Conservation (phyloP, 2,329 filamentous ascomycete species). For the Hypoxylon sp. region DNA sequence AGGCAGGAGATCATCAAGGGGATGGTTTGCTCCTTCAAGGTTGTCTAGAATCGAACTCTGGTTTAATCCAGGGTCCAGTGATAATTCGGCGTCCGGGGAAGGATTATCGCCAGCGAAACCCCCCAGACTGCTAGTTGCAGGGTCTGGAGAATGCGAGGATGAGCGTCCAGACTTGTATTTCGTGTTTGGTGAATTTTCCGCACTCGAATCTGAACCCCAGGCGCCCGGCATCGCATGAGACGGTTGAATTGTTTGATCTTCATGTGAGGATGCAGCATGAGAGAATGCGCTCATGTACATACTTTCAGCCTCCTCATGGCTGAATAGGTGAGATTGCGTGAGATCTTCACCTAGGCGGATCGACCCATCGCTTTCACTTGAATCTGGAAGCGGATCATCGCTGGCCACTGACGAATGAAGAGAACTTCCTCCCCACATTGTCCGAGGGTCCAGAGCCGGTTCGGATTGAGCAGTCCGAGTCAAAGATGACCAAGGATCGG, state of each 20-base stretch:
- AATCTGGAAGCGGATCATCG: constrained; percentile 22
- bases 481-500: constrained; percentile 50
- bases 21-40: constrained; percentile 41
- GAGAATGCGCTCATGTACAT: constrained; percentile 86
- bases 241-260: constrained; percentile 40
- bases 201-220: constrained; percentile 59
- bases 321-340: constrained; percentile 76
- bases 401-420: constrained; percentile 22
- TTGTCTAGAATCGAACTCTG: constrained; percentile 36
- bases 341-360: constrained; percentile 59
- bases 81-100: constrained; percentile 1
- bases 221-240: constrained; percentile 62
- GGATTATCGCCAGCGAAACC: constrained; percentile 1
- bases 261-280: constrained; percentile 51
- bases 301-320: constrained; percentile 83
- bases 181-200: constrained; percentile 37
- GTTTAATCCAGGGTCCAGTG: constrained; percentile 2
- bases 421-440: constrained; percentile 41
- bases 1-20: constrained; percentile 34
- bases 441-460: constrained; percentile 49
- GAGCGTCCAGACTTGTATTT: constrained; percentile 22
- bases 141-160: constrained; percentile 12
- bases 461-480: constrained; percentile 54
- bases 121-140: background rate
- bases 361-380: constrained; percentile 44